Conservation (phyloP, 495 filamentous ascomycete genomes). For the Penicillium angulare region DNA sequence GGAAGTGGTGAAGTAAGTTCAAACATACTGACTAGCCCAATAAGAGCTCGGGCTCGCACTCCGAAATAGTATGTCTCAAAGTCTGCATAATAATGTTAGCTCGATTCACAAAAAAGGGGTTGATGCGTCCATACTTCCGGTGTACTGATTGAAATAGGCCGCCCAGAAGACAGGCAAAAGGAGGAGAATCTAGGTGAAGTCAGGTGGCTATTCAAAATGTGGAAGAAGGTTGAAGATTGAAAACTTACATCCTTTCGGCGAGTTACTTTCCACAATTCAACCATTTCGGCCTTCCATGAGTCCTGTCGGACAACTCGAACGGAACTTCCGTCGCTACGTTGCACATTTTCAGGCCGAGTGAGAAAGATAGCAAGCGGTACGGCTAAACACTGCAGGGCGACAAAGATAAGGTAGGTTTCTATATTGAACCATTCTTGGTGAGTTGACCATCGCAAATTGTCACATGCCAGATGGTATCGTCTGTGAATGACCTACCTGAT, state of each 20-base stretch:
- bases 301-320: conserved; percentile 47
- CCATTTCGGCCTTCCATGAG: conserved; percentile 37
- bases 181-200: conserved; percentile 30
- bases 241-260: conserved; percentile 25
- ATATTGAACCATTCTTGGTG: background rate
- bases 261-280: conserved; percentile 29
- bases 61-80: conserved; percentile 41
- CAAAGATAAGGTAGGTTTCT: conserved; percentile 57
- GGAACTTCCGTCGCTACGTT: conserved; percentile 52
- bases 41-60: conserved; percentile 36
- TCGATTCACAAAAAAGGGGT: background rate
- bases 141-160: conserved; percentile 39
- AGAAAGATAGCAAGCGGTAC: conserved; percentile 53
- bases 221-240: too few species aligned
- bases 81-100: conserved; percentile 16
- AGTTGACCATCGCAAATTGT: too few species aligned
- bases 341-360: conserved; percentile 52
- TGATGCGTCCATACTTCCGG: conserved; percentile 15
- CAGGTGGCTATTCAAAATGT: too few species aligned
- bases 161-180: conserved; percentile 40
- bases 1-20: background rate
- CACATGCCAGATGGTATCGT: too few species aligned
- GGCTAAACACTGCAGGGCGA: conserved; percentile 56
- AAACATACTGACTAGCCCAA: conserved; percentile 33
- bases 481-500: conserved; percentile 18